These are phyloP conservation scores for Parietichytrium sp. DNA, from an alignment of 108 stramenopile species.

Conservation along the genomic window DNA sequence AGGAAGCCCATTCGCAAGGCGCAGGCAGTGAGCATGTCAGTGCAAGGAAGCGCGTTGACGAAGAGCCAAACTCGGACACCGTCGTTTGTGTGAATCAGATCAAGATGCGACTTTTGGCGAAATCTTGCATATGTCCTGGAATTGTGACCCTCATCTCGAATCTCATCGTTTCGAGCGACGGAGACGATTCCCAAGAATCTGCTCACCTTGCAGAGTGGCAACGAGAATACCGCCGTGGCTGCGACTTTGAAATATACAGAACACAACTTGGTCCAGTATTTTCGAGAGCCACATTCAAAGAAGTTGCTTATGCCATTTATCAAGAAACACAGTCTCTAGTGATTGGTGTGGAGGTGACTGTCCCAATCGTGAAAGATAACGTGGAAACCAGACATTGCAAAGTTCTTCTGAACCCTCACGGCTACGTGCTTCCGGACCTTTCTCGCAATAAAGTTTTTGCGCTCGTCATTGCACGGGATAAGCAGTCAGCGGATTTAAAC, in stretches of 20 bases:
- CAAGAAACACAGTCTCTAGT: not conserved
- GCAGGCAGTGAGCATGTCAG: no score
- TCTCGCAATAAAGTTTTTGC: not conserved
- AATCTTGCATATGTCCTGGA: not conserved
- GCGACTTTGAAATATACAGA: slow-evolving; percentile 27
- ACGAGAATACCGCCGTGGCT: not conserved
- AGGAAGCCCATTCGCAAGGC: no score
- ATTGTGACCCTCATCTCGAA: not conserved
- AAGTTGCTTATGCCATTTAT: not conserved
- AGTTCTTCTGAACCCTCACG: not conserved
- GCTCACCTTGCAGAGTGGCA: not conserved
- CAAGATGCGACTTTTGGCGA: slow-evolving; percentile 13
- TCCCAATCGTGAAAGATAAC: not conserved
- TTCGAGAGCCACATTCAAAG: not conserved
- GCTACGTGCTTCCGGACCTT: not conserved
- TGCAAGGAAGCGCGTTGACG: no score
- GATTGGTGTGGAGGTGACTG: slow-evolving; percentile 11
- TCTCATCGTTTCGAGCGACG: not conserved
- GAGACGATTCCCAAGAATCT: not conserved
- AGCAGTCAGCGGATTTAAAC: not conserved
- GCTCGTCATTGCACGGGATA: not conserved
- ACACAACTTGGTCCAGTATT: not conserved
- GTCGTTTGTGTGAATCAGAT: not conserved
- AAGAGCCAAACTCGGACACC: no score
- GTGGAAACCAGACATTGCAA: not conserved